These are phyloP conservation scores for Oryza glumipatula DNA, from an alignment of 176 grass and related monocot species.

Conservation along the genomic window DNA sequence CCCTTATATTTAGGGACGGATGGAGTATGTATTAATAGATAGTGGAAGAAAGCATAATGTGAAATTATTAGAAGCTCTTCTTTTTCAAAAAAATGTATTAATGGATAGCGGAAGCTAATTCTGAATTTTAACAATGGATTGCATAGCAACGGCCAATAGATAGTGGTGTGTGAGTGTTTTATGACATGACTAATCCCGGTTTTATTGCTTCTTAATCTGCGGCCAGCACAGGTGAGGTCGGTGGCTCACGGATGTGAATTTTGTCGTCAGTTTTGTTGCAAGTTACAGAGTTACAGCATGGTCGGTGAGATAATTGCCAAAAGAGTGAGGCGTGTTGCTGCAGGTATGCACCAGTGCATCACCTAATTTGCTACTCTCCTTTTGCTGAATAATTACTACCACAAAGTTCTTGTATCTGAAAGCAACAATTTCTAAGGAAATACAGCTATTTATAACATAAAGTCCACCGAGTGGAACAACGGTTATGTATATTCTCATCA, in stretches of 20 bases:
- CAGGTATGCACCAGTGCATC: background rate
- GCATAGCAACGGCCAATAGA: background rate
- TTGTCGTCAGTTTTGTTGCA: conserved; percentile 17
- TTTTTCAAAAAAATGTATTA: background rate
- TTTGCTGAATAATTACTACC: background rate
- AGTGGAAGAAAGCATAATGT: background rate
- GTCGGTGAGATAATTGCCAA: background rate
- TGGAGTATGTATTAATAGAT: no score
- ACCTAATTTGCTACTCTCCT: background rate
- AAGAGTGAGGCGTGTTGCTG: background rate
- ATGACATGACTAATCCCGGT: background rate
- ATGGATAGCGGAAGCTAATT: background rate
- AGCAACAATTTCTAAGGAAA: background rate
- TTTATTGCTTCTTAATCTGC: background rate
- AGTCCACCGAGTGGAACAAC: no score
- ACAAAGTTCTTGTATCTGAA: background rate
- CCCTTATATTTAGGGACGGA: no score
- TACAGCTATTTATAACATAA: no score
- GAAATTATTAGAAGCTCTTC: background rate
- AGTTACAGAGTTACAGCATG: background rate
- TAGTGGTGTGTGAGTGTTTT: background rate
- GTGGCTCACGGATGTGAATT: background rate
- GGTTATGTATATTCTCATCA: no score
- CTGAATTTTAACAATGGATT: background rate
- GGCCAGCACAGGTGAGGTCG: background rate